A percentile compares a stretch with the other conserved stretches of the same genome.
Evolutionary conservation across 352 stramenopile genomes (phyloP).

Genomic region (Peronospora farinosa): DNA sequence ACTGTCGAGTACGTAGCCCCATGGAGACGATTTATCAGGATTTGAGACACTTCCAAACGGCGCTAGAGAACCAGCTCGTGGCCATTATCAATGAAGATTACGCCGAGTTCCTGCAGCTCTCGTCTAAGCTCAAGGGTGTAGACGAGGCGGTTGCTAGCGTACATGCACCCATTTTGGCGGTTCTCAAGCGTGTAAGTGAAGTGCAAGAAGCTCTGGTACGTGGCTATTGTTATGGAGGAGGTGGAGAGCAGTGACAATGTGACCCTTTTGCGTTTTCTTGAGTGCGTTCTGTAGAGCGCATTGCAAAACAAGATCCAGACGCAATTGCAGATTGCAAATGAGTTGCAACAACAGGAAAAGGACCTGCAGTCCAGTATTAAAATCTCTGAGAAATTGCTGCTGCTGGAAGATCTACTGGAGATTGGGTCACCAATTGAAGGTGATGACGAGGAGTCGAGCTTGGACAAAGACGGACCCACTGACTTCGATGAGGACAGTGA

Average conservation of each 20-base stretch:
- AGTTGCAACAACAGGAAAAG: slow-evolving; percentile 41
- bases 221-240: background rate
- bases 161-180: slow-evolving; percentile 54
- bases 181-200: slow-evolving; percentile 76
- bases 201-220: slow-evolving; percentile 57
- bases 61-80: slow-evolving; percentile 85
- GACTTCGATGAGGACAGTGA: slow-evolving; percentile 24
- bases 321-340: slow-evolving; percentile 37
- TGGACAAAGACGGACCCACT: slow-evolving; percentile 1
- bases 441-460: slow-evolving; percentile 17
- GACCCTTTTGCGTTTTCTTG: slow-evolving; percentile 4
- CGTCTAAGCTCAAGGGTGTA: slow-evolving; percentile 79
- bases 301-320: slow-evolving; percentile 49
- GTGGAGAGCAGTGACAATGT: background rate
- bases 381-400: slow-evolving; percentile 69
- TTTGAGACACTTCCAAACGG: slow-evolving; percentile 76
- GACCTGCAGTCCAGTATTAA: slow-evolving; percentile 58
- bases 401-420: slow-evolving; percentile 73
- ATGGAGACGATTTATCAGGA: slow-evolving; percentile 85
- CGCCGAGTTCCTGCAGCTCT: slow-evolving; percentile 85
- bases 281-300: slow-evolving; percentile 25
- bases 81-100: slow-evolving; percentile 88
- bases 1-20: slow-evolving; percentile 58
- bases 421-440: slow-evolving; percentile 37
- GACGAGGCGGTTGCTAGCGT: slow-evolving; percentile 81